Percentiles rank a stretch among this genome's conserved stretches.
Evolutionary conservation across 257 asterid genomes (phyloP).

Genomic region (Ballota nigra): DNA sequence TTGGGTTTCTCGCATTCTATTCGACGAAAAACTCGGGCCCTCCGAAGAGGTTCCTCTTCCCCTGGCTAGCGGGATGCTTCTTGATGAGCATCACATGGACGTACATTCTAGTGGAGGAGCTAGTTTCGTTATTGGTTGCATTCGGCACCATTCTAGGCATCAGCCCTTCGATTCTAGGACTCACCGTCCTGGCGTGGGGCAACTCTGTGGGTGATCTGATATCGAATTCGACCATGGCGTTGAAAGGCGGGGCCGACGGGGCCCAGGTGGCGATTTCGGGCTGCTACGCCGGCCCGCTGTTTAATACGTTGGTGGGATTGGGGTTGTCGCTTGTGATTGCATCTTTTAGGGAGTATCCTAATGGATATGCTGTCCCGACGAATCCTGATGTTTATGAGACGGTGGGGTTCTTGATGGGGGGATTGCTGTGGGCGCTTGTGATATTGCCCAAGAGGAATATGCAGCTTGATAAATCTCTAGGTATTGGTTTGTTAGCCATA

Average conservation of each 20-base stretch:
- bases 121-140: conserved; percentile 56
- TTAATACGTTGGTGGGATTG: conserved; percentile 68
- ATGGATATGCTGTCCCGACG: conserved; percentile 37
- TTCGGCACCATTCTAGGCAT: conserved; percentile 61
- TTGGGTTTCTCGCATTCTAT: conserved; percentile 40
- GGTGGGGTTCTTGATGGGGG: conserved; percentile 69
- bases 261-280: conserved; percentile 80
- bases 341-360: conserved; percentile 58
- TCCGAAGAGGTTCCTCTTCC: conserved; percentile 49
- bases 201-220: conserved; percentile 76
- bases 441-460: conserved; percentile 61
- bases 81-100: conserved; percentile 77
- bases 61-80: conserved; percentile 70
- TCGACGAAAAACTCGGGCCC: conserved; percentile 46
- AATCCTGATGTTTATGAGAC: conserved; percentile 55
- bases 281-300: conserved; percentile 82
- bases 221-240: conserved; percentile 63
- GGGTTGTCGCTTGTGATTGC: conserved; percentile 69
- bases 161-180: conserved; percentile 64
- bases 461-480: conserved; percentile 52
- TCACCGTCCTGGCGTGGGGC: conserved; percentile 95
- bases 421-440: conserved; percentile 75
- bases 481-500: conserved; percentile 62
- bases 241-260: conserved; percentile 62
- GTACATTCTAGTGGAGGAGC: conserved; percentile 60